Evolutionary conservation across 2,329 filamentous ascomycete species (phyloP).

Genomic region (Annulohypoxylon truncatum): DNA sequence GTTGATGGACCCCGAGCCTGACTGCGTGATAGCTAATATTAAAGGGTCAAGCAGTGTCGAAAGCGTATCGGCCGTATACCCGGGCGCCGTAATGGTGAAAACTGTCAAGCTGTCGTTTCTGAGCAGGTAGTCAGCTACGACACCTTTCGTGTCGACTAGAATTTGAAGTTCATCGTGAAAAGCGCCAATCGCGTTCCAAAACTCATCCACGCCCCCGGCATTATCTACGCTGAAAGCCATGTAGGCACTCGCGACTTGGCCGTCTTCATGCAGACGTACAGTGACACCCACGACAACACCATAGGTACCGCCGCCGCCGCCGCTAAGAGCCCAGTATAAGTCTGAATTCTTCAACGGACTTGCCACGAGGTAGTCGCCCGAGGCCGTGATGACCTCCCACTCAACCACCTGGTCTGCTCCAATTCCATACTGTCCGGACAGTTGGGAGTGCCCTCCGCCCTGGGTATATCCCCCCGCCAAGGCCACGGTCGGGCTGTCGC

Average conservation of each 20-base stretch:
- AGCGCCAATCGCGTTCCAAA: background rate
- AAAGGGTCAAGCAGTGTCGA: too few species aligned
- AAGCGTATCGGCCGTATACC: too few species aligned
- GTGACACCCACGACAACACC: slow-evolving; percentile 64
- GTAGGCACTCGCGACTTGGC: background rate
- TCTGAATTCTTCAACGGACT: slow-evolving; percentile 55
- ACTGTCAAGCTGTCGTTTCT: too few species aligned
- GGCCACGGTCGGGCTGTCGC: slow-evolving; percentile 61
- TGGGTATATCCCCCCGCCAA: slow-evolving; percentile 65
- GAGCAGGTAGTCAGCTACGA: too few species aligned
- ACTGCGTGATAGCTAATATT: too few species aligned
- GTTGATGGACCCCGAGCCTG: too few species aligned
- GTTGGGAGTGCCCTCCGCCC: slow-evolving; percentile 64
- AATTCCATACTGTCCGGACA: slow-evolving; percentile 61
- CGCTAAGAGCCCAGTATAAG: slow-evolving; percentile 66
- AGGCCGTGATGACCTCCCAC: slow-evolving; percentile 60
- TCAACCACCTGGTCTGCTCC: slow-evolving; percentile 64
- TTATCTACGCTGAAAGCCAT: slow-evolving; percentile 7
- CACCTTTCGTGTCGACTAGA: too few species aligned
- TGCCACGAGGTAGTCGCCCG: slow-evolving; percentile 57
- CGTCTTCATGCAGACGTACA: slow-evolving; percentile 57
- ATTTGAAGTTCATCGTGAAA: too few species aligned
- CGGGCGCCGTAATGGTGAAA: too few species aligned
- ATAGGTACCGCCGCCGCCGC: slow-evolving; percentile 63
- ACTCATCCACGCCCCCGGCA: background rate